Conservation (phyloP, 108 stramenopile species). For the Cyclotella sp. region DNA sequence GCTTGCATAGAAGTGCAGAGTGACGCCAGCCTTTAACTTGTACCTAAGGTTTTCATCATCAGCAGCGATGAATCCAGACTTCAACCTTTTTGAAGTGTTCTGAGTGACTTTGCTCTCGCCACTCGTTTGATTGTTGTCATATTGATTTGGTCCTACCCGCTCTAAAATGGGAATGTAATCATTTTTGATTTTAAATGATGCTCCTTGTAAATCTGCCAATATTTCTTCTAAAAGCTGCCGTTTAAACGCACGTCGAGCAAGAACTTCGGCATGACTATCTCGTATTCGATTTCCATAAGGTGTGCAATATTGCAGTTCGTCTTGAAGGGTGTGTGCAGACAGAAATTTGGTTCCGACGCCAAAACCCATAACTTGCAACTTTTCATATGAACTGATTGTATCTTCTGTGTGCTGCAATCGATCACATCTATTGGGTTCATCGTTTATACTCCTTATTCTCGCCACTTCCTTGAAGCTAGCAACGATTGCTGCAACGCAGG, state of each 20-base stretch:
- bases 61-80: constrained; percentile 4
- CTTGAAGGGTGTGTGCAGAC: constrained; percentile 45
- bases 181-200: not conserved
- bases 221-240: constrained; percentile 73
- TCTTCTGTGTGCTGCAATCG: not conserved
- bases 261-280: constrained; percentile 89
- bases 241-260: constrained; percentile 81
- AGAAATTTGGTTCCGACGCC: constrained; percentile 91
- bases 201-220: constrained; percentile 31
- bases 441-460: constrained; percentile 14
- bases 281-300: constrained; percentile 70
- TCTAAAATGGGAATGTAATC: constrained; percentile 37
- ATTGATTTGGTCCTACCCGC: not conserved
- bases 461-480: constrained; percentile 47
- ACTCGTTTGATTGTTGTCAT: not conserved
- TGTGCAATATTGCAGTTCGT: constrained; percentile 37
- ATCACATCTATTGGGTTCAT: not conserved
- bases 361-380: constrained; percentile 67
- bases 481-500: constrained; percentile 80
- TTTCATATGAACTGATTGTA: constrained; percentile 5
- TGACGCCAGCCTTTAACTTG: constrained; percentile 41
- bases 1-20: constrained; percentile 82
- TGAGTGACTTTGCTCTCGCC: not conserved
- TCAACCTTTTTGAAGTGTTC: constrained; percentile 44
- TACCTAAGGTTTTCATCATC: not conserved